Percentiles rank a stretch among this genome's conserved stretches.
Evolutionary conservation across 164 flowering plant species (phyloP).

Genomic region (Tetracentron sinense): DNA sequence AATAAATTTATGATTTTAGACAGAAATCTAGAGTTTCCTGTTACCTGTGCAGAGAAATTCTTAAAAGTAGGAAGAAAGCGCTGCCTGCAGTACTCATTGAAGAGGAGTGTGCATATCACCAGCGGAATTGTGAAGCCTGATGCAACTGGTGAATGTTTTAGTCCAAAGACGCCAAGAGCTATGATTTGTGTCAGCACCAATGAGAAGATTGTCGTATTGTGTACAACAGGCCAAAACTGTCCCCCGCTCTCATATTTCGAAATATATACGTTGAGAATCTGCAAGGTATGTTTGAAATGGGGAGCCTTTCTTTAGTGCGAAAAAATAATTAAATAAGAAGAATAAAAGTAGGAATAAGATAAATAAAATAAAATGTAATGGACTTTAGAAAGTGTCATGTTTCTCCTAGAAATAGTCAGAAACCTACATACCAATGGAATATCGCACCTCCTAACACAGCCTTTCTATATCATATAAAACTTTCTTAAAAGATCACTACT

Average conservation of each 20-base stretch:
- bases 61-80: conserved; percentile 69
- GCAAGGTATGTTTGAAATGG: conserved; percentile 9
- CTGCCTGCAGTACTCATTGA: conserved; percentile 78
- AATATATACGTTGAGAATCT: conserved; percentile 43
- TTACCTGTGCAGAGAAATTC: conserved; percentile 61
- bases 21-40: not conserved
- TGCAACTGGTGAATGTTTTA: conserved; percentile 66
- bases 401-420: too few species aligned
- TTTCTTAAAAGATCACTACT: too few species aligned
- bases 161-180: conserved; percentile 58
- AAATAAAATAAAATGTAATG: too few species aligned
- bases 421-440: too few species aligned
- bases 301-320: too few species aligned
- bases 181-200: conserved; percentile 14
- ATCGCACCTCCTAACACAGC: too few species aligned
- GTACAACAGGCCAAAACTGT: conserved; percentile 77
- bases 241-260: conserved; percentile 79
- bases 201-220: conserved; percentile 82
- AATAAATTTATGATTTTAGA: not conserved
- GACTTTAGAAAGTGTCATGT: too few species aligned
- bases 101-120: conserved; percentile 52
- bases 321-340: too few species aligned
- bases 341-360: too few species aligned
- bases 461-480: too few species aligned
- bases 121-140: conserved; percentile 76